Conservation (phyloP, 1,139 yeast genomes). For the Kodamaea suecica region DNA sequence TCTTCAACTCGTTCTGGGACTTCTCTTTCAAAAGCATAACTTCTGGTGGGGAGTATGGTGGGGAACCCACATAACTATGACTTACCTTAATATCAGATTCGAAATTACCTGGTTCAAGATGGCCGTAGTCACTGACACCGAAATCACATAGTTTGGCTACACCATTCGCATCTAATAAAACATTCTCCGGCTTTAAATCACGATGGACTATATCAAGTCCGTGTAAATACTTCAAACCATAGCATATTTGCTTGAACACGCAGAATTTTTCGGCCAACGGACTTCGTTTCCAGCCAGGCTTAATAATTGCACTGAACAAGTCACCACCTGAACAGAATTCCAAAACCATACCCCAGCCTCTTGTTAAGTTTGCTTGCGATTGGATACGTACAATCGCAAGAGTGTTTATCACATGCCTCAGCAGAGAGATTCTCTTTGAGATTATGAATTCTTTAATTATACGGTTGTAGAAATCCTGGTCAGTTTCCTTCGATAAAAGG, state of each 20-base stretch:
- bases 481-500: constrained; percentile 57
- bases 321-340: constrained; percentile 62
- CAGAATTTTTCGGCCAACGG: constrained; percentile 53
- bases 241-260: constrained; percentile 56
- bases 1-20: constrained; percentile 33
- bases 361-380: constrained; percentile 47
- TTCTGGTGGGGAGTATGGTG: constrained; percentile 80
- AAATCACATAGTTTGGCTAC: constrained; percentile 71
- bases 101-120: constrained; percentile 53
- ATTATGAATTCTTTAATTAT: constrained; percentile 63
- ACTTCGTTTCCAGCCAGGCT: constrained; percentile 48
- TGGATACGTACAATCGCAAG: constrained; percentile 57
- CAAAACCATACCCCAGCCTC: constrained; percentile 78
- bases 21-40: constrained; percentile 54
- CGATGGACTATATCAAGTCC: constrained; percentile 58
- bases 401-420: constrained; percentile 59
- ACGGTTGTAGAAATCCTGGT: constrained; percentile 63
- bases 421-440: constrained; percentile 48
- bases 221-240: constrained; percentile 54
- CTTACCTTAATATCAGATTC: constrained; percentile 44
- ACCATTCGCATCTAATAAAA: constrained; percentile 55
- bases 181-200: constrained; percentile 66
- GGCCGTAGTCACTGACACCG: constrained; percentile 69
- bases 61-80: constrained; percentile 64
- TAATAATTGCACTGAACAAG: constrained; percentile 42